These are phyloP conservation scores for Solanum rostratum DNA, from an alignment of 257 asterid genomes.

Conservation along the genomic window DNA sequence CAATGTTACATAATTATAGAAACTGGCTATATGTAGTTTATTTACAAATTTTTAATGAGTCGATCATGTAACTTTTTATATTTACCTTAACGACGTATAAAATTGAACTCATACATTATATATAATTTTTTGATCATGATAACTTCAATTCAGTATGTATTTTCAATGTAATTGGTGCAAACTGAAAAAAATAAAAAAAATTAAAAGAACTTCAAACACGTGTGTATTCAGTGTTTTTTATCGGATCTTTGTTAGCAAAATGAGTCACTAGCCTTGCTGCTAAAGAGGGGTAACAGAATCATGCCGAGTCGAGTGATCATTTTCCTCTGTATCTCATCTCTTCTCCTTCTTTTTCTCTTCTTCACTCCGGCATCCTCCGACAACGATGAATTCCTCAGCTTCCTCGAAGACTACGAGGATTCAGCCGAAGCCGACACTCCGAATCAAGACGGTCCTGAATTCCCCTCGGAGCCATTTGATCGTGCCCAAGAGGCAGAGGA, in stretches of 20 bases:
- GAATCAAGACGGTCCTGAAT: conserved; percentile 24
- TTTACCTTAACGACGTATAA: no score
- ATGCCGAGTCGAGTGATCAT: conserved; percentile 20
- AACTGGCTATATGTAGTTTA: background rate
- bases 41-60: no score
- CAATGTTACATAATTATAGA: background rate
- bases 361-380: background rate
- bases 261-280: background rate
- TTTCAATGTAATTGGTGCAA: background rate
- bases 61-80: no score
- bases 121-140: no score
- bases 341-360: conserved; percentile 14
- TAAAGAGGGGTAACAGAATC: background rate
- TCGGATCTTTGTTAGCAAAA: background rate
- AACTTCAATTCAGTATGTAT: no score
- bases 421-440: conserved; percentile 5
- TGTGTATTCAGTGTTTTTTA: no score
- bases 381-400: conserved; percentile 73
- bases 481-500: conserved; percentile 35
- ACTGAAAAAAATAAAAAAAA: no score
- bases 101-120: background rate
- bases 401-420: conserved; percentile 62
- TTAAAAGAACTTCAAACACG: no score
- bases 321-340: conserved; percentile 16
- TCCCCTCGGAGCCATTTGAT: conserved; percentile 15